Evolutionary conservation across 176 grass and related monocot species (phyloP), one percentile per base, ranked within the genome.

Genomic region (Eragrostis nindensis): DNA sequence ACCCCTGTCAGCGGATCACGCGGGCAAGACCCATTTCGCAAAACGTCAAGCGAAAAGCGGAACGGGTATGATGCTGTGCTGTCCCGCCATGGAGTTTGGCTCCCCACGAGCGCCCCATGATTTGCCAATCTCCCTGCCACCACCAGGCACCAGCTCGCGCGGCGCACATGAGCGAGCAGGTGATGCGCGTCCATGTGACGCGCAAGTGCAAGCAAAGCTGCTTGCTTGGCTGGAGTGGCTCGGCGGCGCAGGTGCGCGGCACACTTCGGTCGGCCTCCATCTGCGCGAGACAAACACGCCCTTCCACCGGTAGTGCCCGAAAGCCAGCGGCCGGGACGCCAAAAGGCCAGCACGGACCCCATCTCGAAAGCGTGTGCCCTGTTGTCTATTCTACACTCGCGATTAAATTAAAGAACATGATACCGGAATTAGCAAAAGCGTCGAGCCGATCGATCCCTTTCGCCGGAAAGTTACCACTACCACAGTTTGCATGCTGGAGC

Each of bases 21-120:
- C 2, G 80, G 25, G 40, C 5, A 66, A 50, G 47, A 17, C 46
- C 46, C 54, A 40, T 67, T 70, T 7, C 70, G 76, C 39, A 86
- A 68, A 65, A 44, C 46, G 76, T 27, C 38, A 84, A 75, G 38
- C 36, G 59, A 27, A 47, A 75, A 79, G 32, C 2, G 63, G 44
- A 39, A 67, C 48, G 52, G 5, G 17, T 32, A 53, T 21, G 53
- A 59, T 21, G 84, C 69, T 26, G 71, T 24, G 90, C 83, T 75
- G 83, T 78, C 80, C 44, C 61, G 26, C 83, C 84, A 78, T 54
- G 81, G 81, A 62, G 52, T 42, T 39, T 22, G 64, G 71, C 54
- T 63, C 63, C 25, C 77, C 77, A 88, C 75, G 86, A 83, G 68
- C 63, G 85, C 73, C 72, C 72, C 72, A 77, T 59, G 46, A 72